Base-by-base conservation (phyloP, 495 filamentous ascomycete genomes). In the Cercophora samala region DNA sequence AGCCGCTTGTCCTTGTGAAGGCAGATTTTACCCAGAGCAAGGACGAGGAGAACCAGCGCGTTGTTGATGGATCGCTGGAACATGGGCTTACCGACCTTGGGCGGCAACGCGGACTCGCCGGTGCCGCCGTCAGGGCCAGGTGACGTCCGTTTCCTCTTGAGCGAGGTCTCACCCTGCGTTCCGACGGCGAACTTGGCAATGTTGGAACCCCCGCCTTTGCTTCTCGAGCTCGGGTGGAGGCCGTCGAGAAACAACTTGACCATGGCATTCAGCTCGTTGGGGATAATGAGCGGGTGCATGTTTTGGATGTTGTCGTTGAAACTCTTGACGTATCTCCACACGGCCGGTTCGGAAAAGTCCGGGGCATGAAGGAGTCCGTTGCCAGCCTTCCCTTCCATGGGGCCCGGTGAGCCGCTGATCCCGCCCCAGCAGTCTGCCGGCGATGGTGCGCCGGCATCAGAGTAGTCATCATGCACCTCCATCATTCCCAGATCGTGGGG, bases 11-110 rank as follows among this genome's bases (percentile, higher is more conserved):
- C 81, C 65, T 82, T 84, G 64, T 88, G 83, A 61, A 89, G 80
- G 67, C 90, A 94, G 24, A 97, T 91, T 69, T 91, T 90, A 13
- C 95, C 95, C 29, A 99, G 78, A 1, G 94, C 93, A 63, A 97
- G 82, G 5, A 96, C 86, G 53, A 97, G 79, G 3, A 97, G 81
- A 2, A 97, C 86, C 42, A 97, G 80, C 1, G 91, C 92, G 64
- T 90, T 94, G 55, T 84, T 86, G 64, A 88, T 86, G 17, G 87
- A 87, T 52, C 88, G 82, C 65, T 86, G 76, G 58, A 76, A 82
- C 21, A 68, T 66, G 13, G 83, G 83, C 60, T 77, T 82, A 5
- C 76, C 77, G 65, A 80, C 81, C 29, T 66, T 67, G 42, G 64
- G 61, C 25, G 79, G 74, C 46, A 70, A 46, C 32, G 73, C 63